Base-by-base conservation (phyloP, 1,284 basidiomycete species). In the Laetiporus sulphureus region DNA sequence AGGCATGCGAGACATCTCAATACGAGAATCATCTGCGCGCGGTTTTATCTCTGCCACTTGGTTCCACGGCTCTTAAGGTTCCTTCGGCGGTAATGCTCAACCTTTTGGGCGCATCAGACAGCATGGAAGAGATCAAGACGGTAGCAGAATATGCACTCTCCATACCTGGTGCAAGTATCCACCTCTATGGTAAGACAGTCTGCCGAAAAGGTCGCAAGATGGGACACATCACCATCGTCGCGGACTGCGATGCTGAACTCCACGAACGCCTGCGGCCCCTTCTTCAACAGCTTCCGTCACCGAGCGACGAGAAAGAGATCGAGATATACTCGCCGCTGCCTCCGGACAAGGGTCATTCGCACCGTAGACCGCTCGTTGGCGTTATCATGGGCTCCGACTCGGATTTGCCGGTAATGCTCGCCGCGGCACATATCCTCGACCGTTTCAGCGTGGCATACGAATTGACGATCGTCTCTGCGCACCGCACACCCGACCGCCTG, bases 321-420 rank as follows among this genome's bases (percentile, higher is more conserved):
- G 72, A 77, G 41, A 54, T 62, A 0, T 76, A 83, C 55, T 73
- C 82, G 0, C 77, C 86, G 0, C 46, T 59, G 1, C 50, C 66
- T 1, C 66, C 67, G 2, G 66, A 71, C n/a, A 63, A 65, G 36
- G 75, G 79, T 5, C 66, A 72, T 54, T 76, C 87, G 4, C 76
- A 87, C 57, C 59, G 68, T 0, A 71, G 81, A 41, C 93, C 95
- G 4, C 73, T 98, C 7, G 90, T 98, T 0, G 89, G 91, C 1
- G 79, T 99, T 52, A 93, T 99, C 63, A 99, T 99, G 96, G 95
- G 95, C 32, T 96, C 92, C 5, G 96, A 99, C 64, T 96, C 92
- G n/a, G 95, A 99, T 61, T 69, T 99, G 25, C 89, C 91, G 2
- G 82, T 85, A 15, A 96, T 99, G 88, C 76, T 91, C 8, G 83